phyloP scores from a whole-genome alignment of 495 filamentous ascomycete genomes.

The Xylaria intraflava region DNA sequence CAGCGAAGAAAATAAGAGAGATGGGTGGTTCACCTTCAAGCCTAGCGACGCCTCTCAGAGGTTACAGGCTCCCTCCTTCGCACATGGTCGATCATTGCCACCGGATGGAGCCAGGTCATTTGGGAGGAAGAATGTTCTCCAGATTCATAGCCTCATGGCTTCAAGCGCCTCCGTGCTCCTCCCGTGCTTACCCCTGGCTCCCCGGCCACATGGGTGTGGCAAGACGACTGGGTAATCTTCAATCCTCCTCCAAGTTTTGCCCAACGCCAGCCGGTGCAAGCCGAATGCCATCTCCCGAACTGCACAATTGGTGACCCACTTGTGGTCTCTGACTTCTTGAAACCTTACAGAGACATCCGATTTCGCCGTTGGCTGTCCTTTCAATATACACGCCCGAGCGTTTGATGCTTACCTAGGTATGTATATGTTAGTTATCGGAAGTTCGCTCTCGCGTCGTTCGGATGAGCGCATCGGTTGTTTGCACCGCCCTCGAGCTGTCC shows the following conservation, averaged over 20 bases:
- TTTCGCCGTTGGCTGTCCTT: background rate
- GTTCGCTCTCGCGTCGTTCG: background rate
- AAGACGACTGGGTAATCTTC: background rate
- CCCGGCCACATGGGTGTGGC: background rate
- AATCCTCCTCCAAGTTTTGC: slow-evolving; percentile 6
- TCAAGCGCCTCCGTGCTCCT: too few species aligned
- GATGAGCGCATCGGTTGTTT: background rate
- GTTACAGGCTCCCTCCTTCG: background rate
- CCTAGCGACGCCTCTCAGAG: background rate
- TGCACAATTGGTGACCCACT: background rate
- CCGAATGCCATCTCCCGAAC: too few species aligned
- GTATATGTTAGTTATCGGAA: background rate
- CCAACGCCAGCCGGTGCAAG: background rate
- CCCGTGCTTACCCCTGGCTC: background rate
- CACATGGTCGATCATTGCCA: background rate
- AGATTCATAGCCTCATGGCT: background rate
- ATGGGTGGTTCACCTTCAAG: background rate
- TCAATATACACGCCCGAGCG: background rate
- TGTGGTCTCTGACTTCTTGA: background rate
- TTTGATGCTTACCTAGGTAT: background rate
- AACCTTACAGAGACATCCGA: background rate
- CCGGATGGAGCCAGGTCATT: background rate
- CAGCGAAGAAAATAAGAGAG: background rate
- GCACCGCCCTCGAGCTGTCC: background rate
- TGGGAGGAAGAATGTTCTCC: background rate